Percentiles rank a stretch among this genome's conserved stretches.
Conservation (phyloP, 257 asterid genomes). For the Vinca minor region DNA sequence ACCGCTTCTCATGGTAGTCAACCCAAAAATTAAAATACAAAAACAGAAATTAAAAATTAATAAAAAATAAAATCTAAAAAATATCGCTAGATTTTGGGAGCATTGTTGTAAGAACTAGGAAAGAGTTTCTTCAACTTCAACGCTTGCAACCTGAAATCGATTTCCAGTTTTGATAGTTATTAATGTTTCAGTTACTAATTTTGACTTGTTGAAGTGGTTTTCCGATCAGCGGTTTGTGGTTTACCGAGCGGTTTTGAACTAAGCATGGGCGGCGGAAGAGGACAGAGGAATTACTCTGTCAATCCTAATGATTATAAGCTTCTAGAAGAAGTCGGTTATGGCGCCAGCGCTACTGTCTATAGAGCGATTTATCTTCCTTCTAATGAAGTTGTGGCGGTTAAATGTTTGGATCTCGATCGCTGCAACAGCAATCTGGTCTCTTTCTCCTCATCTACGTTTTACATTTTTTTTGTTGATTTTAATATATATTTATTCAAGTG, state of each 20-base stretch:
- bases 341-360: constrained; percentile 91
- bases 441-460: neutral
- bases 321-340: constrained; percentile 85
- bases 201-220: constrained; percentile 11
- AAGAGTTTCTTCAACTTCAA: neutral
- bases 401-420: constrained; percentile 99
- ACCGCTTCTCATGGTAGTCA: constrained; percentile 21
- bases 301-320: constrained; percentile 72
- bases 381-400: constrained; percentile 84
- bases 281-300: constrained; percentile 48
- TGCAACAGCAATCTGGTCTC: constrained; percentile 95
- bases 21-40: neutral
- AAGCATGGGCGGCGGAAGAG: constrained; percentile 21
- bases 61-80: constrained; percentile 5
- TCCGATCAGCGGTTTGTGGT: constrained; percentile 11
- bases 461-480: neutral
- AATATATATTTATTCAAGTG: neutral
- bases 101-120: neutral
- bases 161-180: neutral
- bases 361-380: constrained; percentile 81
- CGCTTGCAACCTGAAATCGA: neutral
- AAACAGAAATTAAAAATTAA: neutral
- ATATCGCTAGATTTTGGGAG: constrained; percentile 28
- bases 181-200: neutral
- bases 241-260: constrained; percentile 4